Conservation (phyloP, 2,329 filamentous ascomycete species). For the Pezizomycotina sp. region DNA sequence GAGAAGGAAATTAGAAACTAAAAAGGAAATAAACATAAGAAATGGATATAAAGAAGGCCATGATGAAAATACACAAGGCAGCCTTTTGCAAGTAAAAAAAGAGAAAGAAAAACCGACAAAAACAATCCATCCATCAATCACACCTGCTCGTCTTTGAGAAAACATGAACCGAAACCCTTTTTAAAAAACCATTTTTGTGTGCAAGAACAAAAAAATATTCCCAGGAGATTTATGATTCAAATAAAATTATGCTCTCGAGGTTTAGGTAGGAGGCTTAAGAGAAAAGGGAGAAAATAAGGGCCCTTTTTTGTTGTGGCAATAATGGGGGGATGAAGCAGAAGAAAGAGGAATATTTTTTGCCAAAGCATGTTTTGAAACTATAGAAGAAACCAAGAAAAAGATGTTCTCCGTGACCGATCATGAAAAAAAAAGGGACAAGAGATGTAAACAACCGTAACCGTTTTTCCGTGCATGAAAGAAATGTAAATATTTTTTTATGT, state of each 20-base stretch:
- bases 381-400: too few relatives aligned
- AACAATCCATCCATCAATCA: slow-evolving; percentile 6
- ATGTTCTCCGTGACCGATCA: too few relatives aligned
- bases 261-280: background rate
- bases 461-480: slow-evolving; percentile 7
- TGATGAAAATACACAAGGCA: background rate
- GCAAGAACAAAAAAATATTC: slow-evolving; percentile 3
- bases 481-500: slow-evolving; percentile 6
- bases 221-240: background rate
- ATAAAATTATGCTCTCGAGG: background rate
- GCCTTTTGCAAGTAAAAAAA: slow-evolving; percentile 10
- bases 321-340: background rate
- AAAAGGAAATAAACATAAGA: slow-evolving; percentile 2
- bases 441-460: too few relatives aligned
- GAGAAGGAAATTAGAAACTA: slow-evolving; percentile 6
- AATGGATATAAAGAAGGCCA: background rate
- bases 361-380: too few relatives aligned
- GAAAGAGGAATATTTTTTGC: too few relatives aligned
- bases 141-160: background rate
- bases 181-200: slow-evolving; percentile 4
- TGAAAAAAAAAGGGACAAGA: too few relatives aligned
- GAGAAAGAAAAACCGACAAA: slow-evolving; percentile 19
- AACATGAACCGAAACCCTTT: slow-evolving; percentile 1
- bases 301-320: background rate
- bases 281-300: background rate